Evolutionary conservation across 306 rosid genomes (phyloP).

Genomic region (Pyrus bretschneideri): DNA sequence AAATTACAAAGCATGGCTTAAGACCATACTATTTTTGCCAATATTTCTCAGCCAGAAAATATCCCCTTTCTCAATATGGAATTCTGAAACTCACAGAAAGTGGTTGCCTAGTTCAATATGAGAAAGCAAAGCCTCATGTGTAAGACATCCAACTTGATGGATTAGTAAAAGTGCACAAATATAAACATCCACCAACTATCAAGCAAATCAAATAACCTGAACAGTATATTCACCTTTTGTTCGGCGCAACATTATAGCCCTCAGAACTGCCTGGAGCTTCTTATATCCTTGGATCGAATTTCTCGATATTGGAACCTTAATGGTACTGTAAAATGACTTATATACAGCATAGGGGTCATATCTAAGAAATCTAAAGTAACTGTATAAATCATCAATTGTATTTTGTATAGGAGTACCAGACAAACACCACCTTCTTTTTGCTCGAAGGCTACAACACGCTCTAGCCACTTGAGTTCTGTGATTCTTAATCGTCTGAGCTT

Average conservation of each 20-base stretch:
- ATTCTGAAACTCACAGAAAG: neutral
- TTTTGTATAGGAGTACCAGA: conserved; percentile 98
- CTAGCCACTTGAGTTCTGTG: conserved; percentile 99
- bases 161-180: neutral
- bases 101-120: neutral
- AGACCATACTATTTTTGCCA: neutral
- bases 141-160: neutral
- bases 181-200: neutral
- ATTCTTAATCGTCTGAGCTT: conserved; percentile 97
- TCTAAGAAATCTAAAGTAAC: conserved; percentile 92
- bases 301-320: conserved; percentile 89
- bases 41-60: neutral
- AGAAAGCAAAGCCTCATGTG: neutral
- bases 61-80: neutral
- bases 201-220: neutral
- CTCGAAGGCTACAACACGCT: conserved; percentile 95
- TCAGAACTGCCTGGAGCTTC: conserved; percentile 96
- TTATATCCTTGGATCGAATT: conserved; percentile 81
- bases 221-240: conserved; percentile 65
- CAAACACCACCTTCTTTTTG: conserved; percentile 98
- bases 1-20: neutral
- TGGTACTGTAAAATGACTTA: conserved; percentile 71
- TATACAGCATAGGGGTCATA: conserved; percentile 91
- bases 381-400: conserved; percentile 83
- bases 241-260: conserved; percentile 98